Evolutionary conservation across 768 basidiomycete genomes (phyloP).

Genomic region (Agrocybe praecox): DNA sequence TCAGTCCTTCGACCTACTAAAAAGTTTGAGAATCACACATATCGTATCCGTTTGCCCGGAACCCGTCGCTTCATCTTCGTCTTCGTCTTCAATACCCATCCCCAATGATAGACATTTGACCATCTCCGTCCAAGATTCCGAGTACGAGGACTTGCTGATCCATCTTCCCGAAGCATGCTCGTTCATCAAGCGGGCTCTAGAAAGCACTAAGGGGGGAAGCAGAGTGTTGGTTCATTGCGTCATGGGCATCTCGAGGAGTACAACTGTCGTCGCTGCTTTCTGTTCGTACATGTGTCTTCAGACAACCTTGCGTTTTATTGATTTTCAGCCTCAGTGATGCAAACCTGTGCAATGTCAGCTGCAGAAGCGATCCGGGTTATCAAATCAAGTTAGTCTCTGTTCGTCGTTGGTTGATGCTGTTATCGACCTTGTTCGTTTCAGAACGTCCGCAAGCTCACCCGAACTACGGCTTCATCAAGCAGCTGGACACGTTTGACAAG

Average conservation of each 20-base stretch:
- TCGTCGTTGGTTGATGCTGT: constrained; percentile 5
- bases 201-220: constrained; percentile 24
- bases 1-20: constrained; percentile 27
- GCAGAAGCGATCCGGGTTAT: constrained; percentile 50
- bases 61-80: constrained; percentile 46
- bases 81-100: background rate
- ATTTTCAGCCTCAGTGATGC: constrained; percentile 43
- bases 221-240: constrained; percentile 70
- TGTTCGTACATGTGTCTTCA: too few species aligned
- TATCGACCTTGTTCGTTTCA: constrained; percentile 2
- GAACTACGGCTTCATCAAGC: constrained; percentile 60
- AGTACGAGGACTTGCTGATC: constrained; percentile 60
- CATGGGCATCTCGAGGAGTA: constrained; percentile 73
- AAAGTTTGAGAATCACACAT: constrained; percentile 49
- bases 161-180: constrained; percentile 58
- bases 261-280: constrained; percentile 60
- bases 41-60: constrained; percentile 60
- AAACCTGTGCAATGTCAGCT: constrained; percentile 41
- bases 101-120: constrained; percentile 38
- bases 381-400: constrained; percentile 39
- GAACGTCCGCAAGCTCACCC: constrained; percentile 38
- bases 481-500: constrained; percentile 54
- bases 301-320: background rate
- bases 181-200: constrained; percentile 65
- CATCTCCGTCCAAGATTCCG: constrained; percentile 45